Evolutionary conservation across 305 asterid species (phyloP).

Genomic region (Rubia tinctorum): DNA sequence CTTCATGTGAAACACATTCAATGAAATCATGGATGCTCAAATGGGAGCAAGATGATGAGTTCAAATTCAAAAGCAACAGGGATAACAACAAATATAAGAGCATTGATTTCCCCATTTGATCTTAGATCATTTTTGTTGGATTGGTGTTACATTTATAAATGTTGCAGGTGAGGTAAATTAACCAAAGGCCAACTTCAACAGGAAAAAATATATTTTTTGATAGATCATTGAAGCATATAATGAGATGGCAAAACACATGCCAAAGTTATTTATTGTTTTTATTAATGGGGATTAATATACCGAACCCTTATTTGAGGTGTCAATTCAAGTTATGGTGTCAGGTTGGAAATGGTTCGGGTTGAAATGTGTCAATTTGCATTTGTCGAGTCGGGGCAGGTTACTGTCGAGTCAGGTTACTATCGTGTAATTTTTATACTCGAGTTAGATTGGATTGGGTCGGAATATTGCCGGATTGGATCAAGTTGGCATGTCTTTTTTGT

Average conservation of each 20-base stretch:
- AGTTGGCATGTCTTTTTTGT: too few species aligned
- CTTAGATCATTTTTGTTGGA: background rate
- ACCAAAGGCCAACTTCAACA: background rate
- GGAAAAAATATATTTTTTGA: background rate
- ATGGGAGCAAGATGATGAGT: background rate
- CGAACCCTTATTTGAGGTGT: too few species aligned
- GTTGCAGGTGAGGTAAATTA: background rate
- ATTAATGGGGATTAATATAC: too few species aligned
- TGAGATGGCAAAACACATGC: background rate
- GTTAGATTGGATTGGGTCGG: too few species aligned
- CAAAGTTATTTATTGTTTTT: too few species aligned
- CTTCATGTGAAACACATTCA: background rate
- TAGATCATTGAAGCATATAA: background rate
- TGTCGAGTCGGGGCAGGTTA: too few species aligned
- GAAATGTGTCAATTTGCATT: too few species aligned
- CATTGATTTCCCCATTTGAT: background rate
- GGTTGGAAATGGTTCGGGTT: too few species aligned
- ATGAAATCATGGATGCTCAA: background rate
- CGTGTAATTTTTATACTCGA: too few species aligned
- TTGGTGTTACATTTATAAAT: background rate
- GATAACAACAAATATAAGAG: background rate
- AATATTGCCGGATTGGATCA: too few species aligned
- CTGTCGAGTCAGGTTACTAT: too few species aligned
- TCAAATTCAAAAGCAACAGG: background rate
- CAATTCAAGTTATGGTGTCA: too few species aligned